phyloP scores from a whole-genome alignment of 1,284 basidiomycete genomes.

The Puccinia triticina region DNA sequence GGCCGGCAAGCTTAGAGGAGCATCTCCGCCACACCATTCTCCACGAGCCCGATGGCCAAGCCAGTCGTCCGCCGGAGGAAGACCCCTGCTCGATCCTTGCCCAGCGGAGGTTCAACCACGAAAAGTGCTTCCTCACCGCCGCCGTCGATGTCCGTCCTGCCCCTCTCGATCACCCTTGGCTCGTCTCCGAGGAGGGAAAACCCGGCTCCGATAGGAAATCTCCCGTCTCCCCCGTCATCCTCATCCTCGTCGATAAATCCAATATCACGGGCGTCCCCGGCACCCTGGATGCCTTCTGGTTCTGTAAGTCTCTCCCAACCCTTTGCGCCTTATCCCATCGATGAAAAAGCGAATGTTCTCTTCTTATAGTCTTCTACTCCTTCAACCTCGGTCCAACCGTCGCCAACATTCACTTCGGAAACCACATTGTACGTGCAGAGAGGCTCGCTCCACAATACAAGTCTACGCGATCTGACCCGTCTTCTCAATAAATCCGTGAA shows the following conservation, averaged over 20 bases:
- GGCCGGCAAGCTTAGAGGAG: constrained; percentile 29
- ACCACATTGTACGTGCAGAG: constrained; percentile 27
- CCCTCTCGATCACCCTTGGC: constrained; percentile 24
- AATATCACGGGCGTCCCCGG: constrained; percentile 28
- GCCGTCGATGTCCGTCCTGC: background rate
- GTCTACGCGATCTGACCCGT: background rate
- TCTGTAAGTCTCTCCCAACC: constrained; percentile 18
- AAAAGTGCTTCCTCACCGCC: constrained; percentile 30
- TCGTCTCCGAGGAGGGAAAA: constrained; percentile 25
- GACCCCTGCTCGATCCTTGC: constrained; percentile 26
- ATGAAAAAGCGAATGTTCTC: background rate
- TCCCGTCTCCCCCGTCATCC: constrained; percentile 18
- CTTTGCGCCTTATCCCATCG: background rate
- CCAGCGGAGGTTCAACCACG: constrained; percentile 23
- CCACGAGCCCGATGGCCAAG: background rate
- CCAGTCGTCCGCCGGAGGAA: background rate
- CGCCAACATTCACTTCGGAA: constrained; percentile 41
- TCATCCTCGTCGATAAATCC: constrained; percentile 48
- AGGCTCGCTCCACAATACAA: background rate
- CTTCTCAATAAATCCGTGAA: background rate
- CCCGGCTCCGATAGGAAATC: constrained; percentile 13
- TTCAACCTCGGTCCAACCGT: constrained; percentile 44
- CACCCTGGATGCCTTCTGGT: constrained; percentile 45
- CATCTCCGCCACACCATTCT: constrained; percentile 26
- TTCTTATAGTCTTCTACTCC: constrained; percentile 37